These are phyloP conservation scores for Ceratobasidium sp. DNA, from an alignment of 1,284 basidiomycete genomes.

Conservation along the genomic window DNA sequence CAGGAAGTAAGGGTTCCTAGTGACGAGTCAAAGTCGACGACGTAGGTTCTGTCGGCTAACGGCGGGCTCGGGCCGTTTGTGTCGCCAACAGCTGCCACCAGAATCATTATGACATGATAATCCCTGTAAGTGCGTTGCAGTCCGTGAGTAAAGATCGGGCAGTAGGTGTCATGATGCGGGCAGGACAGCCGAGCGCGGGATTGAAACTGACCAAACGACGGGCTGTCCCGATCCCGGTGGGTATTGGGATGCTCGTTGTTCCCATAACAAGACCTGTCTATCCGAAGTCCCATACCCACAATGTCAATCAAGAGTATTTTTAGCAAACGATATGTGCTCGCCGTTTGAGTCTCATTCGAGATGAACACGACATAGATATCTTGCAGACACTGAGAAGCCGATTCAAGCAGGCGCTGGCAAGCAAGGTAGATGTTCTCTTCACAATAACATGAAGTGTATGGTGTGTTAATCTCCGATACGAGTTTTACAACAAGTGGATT, in stretches of 20 bases:
- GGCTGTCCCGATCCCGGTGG: not conserved
- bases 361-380: conserved; percentile 19
- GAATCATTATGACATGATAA: conserved; percentile 27
- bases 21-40: conserved; percentile 26
- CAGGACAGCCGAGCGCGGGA: not conserved
- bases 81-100: not conserved
- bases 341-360: conserved; percentile 25
- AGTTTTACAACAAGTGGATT: conserved; percentile 17
- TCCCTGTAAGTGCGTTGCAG: conserved; percentile 13
- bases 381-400: not conserved
- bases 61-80: not conserved
- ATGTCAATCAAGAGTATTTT: not conserved
- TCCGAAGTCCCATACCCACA: not conserved
- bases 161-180: no score
- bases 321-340: not conserved
- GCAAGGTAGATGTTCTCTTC: conserved; percentile 33
- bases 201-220: conserved; percentile 19
- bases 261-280: conserved; percentile 22
- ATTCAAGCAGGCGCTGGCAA: not conserved
- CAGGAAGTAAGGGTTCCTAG: conserved; percentile 15
- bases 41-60: not conserved
- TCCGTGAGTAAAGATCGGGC: no score
- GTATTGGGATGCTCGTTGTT: conserved; percentile 11
- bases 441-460: conserved; percentile 26
- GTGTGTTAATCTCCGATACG: conserved; percentile 5